A percentile compares a stretch with the other conserved stretches of the same genome.
Conservation (phyloP, 2,329 filamentous ascomycete species). For the Trichoderma pleuroti region DNA sequence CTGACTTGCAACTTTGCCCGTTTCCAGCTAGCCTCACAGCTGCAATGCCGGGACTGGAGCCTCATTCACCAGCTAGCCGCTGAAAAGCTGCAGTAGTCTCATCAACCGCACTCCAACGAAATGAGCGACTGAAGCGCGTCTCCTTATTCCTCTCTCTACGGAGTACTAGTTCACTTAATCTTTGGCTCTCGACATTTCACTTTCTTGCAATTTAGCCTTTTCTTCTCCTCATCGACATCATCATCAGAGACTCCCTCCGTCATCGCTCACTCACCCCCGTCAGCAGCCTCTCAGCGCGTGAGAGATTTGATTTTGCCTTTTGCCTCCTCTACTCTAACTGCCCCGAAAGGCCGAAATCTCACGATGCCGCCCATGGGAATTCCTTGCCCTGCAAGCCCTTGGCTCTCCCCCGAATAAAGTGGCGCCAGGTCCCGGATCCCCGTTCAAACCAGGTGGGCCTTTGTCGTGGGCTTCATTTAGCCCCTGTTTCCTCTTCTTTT, state of each 20-base stretch:
- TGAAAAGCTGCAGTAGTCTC: not conserved
- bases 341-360: not conserved
- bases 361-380: not conserved
- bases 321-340: not conserved
- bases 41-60: conserved; percentile 11
- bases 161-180: too few relatives aligned
- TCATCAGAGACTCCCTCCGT: not conserved
- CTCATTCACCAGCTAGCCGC: conserved; percentile 3
- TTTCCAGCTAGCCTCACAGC: not conserved
- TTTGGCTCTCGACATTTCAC: not conserved
- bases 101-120: not conserved
- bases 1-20: not conserved
- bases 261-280: not conserved
- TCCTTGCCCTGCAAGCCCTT: not conserved
- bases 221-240: not conserved
- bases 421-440: conserved; percentile 14
- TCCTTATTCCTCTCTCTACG: not conserved
- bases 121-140: not conserved
- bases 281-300: conserved; percentile 6
- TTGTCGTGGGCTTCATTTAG: conserved; percentile 15
- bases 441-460: conserved; percentile 4
- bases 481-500: conserved; percentile 6
- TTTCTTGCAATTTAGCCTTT: not conserved
- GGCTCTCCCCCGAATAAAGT: not conserved
- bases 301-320: not conserved